Evolutionary conservation across 1,284 basidiomycete species (phyloP).

Genomic region (Ganoderma lingzhi): DNA sequence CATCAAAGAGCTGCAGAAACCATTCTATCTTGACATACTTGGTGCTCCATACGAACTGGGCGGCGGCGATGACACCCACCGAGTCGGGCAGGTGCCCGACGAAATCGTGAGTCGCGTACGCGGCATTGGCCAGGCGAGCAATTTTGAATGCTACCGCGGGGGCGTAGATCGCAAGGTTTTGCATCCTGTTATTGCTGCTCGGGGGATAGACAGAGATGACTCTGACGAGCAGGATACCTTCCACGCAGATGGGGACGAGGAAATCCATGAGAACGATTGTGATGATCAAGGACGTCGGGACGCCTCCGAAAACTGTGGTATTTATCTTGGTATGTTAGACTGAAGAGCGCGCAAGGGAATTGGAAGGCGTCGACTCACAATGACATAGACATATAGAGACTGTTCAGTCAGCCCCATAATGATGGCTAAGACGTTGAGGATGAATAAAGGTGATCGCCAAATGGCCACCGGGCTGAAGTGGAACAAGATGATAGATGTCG

Average conservation of each 20-base stretch:
- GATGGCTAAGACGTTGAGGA: conserved; percentile 37
- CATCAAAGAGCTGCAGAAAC: conserved; percentile 40
- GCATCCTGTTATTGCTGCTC: conserved; percentile 6
- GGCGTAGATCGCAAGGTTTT: conserved; percentile 16
- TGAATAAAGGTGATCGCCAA: conserved; percentile 38
- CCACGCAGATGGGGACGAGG: conserved; percentile 32
- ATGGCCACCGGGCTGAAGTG: conserved; percentile 33
- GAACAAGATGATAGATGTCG: conserved; percentile 34
- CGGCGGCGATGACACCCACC: not conserved
- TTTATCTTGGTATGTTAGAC: not conserved
- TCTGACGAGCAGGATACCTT: conserved; percentile 36
- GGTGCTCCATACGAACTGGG: not conserved
- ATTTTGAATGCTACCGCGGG: conserved; percentile 1
- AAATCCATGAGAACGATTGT: conserved; percentile 17
- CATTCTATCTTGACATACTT: conserved; percentile 35
- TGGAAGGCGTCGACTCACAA: not conserved
- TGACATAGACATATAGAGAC: conserved; percentile 13
- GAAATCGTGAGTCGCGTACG: not conserved
- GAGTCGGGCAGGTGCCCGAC: not conserved
- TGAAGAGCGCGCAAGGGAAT: not conserved
- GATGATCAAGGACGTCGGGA: not conserved
- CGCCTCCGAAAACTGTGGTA: not conserved
- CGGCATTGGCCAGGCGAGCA: conserved; percentile 1
- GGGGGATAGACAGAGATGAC: conserved; percentile 35
- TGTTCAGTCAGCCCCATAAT: conserved; percentile 26